Base-by-base conservation (phyloP, 108 stramenopile genomes). In the Epipyxis sp. region DNA sequence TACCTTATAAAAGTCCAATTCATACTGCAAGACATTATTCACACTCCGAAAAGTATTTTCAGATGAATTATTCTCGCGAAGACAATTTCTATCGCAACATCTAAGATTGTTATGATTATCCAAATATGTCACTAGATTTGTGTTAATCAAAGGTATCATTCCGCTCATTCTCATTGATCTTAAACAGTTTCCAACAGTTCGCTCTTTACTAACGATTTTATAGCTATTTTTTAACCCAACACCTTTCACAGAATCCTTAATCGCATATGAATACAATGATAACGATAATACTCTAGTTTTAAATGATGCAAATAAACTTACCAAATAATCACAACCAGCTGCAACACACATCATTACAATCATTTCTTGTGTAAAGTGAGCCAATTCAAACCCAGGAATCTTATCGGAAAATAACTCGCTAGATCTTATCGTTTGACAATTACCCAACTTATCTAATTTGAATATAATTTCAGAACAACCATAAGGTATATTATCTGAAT, bases 401-500 rank as follows among this genome's bases (percentile, higher is more conserved):
- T 3, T 3, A 10, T 46, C 25, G 10, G 3, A 13, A 39, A 29
- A 54, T 42, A 74, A 42, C 10, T 74, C 20, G 20, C n/a, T 6
- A 16, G 43, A 42, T 42, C 40, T 10, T 6, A 74, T 6, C 13
- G n/a, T 39, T 25, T 74, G 46, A 37, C 71, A 74, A 20, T 10
- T 42, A 39, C 71, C 50, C 6, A 6, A 3, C 6, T 32, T 13
- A 6, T 83, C 82, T 69, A 83, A 30, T 72, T 83, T 83, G 82
- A 82, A 83, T 30, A 83, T 39, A n/a, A 83, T 81, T 40, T 39
- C 35, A 2, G 43, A 42, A 34, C 81, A 79, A 1, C 41, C 76
- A 59, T 79, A 79, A 34, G 82, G 68, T 1, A 82, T 74, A 1
- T 78, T 81, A 59, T 83, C 82, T 29, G 72, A 77, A 35, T 83